A percentile compares a stretch with the other conserved stretches of the same genome.
Conservation (phyloP, 495 filamentous ascomycete species). For the Thozetella sp. region DNA sequence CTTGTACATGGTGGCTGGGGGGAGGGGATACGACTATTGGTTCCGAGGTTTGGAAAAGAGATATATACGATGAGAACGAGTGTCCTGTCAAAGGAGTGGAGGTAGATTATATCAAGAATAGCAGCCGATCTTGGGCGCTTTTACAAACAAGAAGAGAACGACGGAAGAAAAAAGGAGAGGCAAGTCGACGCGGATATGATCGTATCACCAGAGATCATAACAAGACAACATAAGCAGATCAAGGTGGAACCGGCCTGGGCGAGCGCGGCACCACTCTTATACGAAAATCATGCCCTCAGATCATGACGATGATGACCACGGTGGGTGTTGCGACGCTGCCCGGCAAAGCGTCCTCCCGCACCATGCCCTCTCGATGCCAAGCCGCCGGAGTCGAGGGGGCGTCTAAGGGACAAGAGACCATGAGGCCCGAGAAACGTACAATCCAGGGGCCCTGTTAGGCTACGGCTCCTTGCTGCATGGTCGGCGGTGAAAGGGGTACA, state of each 20-base stretch:
- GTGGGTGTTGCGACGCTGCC: neutral
- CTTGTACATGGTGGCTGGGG: slow-evolving; percentile 28
- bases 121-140: slow-evolving; percentile 23
- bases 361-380: neutral
- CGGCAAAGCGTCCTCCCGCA: neutral
- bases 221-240: slow-evolving; percentile 7
- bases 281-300: slow-evolving; percentile 1
- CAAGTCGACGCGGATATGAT: slow-evolving; percentile 17
- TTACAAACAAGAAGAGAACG: slow-evolving; percentile 8
- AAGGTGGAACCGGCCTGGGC: neutral
- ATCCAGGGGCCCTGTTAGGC: neutral
- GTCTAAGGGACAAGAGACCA: neutral
- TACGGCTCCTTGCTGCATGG: neutral
- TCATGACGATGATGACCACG: neutral
- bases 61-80: slow-evolving; percentile 20
- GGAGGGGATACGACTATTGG: no score
- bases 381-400: neutral
- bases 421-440: neutral
- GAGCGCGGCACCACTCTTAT: no score
- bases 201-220: slow-evolving; percentile 8
- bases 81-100: slow-evolving; percentile 28
- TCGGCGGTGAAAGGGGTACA: neutral
- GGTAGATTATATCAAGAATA: slow-evolving; percentile 14
- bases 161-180: slow-evolving; percentile 14
- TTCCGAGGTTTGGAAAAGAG: no score